Conservation (phyloP, 768 basidiomycete species). For the Leucocoprinus sp. region DNA sequence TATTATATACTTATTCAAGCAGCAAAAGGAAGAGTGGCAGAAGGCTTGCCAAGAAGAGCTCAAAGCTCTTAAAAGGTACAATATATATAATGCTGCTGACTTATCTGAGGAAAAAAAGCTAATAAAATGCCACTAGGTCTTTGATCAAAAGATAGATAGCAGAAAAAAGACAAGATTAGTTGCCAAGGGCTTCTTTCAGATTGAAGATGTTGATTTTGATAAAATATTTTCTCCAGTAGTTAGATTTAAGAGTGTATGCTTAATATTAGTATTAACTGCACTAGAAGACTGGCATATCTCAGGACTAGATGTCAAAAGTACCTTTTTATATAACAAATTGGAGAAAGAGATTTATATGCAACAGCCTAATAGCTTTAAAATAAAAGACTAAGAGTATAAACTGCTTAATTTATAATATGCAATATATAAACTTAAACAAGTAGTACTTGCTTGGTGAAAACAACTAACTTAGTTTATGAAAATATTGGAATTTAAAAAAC, state of each 20-base stretch:
- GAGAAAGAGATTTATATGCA: constrained; percentile 30
- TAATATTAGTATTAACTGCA: constrained; percentile 21
- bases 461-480: too few species aligned
- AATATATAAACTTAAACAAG: too few species aligned
- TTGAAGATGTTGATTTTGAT: constrained; percentile 13
- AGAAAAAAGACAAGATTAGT: constrained; percentile 10
- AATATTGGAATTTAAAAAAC: too few species aligned
- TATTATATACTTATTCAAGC: too few species aligned
- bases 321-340: constrained; percentile 24
- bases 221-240: constrained; percentile 13
- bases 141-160: constrained; percentile 15
- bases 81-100: too few species aligned
- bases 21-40: too few species aligned
- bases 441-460: too few species aligned
- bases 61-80: too few species aligned
- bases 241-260: constrained; percentile 3
- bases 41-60: too few species aligned
- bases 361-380: constrained; percentile 26
- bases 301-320: constrained; percentile 31
- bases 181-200: constrained; percentile 15
- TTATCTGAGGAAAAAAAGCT: constrained; percentile 11
- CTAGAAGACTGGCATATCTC: constrained; percentile 25
- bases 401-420: too few species aligned
- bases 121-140: constrained; percentile 17
- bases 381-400: too few species aligned